A percentile compares a stretch with the other conserved stretches of the same genome.
phyloP scores from a whole-genome alignment of 768 basidiomycete species.

The Lentinus brumalis region DNA sequence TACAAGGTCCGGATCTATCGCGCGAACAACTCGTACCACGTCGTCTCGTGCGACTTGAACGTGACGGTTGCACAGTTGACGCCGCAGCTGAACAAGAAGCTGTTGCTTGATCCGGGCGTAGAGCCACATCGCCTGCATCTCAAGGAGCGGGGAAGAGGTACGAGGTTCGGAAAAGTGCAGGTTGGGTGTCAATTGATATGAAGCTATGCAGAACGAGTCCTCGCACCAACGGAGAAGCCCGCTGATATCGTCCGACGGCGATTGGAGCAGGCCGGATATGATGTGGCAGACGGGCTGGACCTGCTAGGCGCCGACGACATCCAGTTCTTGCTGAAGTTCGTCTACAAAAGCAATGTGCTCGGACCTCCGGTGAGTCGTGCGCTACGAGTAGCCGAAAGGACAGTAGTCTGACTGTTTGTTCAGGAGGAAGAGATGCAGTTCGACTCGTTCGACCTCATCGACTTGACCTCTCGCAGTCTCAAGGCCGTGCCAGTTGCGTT shows the following conservation, averaged over 20 bases:
- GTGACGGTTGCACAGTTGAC: slow-evolving; percentile 73
- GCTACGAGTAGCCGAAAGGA: neutral
- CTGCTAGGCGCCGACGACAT: slow-evolving; percentile 77
- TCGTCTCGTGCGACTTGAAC: slow-evolving; percentile 60
- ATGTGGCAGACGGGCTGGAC: slow-evolving; percentile 76
- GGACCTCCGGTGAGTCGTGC: slow-evolving; percentile 58
- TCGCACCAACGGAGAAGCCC: slow-evolving; percentile 81
- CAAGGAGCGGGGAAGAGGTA: slow-evolving; percentile 76
- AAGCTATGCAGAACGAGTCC: slow-evolving; percentile 66
- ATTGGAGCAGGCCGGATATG: slow-evolving; percentile 88
- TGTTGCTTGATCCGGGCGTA: slow-evolving; percentile 49
- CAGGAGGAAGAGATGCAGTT: slow-evolving; percentile 77
- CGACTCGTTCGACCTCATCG: slow-evolving; percentile 74
- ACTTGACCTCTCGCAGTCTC: slow-evolving; percentile 78
- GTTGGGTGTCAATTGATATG: neutral
- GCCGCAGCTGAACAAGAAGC: slow-evolving; percentile 58
- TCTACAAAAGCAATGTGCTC: slow-evolving; percentile 79
- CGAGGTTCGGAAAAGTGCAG: slow-evolving; percentile 22
- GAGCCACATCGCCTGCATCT: slow-evolving; percentile 73
- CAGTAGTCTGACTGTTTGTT: neutral
- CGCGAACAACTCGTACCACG: slow-evolving; percentile 69
- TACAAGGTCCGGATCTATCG: slow-evolving; percentile 79
- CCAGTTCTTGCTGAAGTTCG: slow-evolving; percentile 84
- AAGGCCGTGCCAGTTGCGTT: slow-evolving; percentile 88
- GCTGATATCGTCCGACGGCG: slow-evolving; percentile 82